Evolutionary conservation across 2,329 filamentous ascomycete species (phyloP).

Genomic region (Epichloe gansuensis): DNA sequence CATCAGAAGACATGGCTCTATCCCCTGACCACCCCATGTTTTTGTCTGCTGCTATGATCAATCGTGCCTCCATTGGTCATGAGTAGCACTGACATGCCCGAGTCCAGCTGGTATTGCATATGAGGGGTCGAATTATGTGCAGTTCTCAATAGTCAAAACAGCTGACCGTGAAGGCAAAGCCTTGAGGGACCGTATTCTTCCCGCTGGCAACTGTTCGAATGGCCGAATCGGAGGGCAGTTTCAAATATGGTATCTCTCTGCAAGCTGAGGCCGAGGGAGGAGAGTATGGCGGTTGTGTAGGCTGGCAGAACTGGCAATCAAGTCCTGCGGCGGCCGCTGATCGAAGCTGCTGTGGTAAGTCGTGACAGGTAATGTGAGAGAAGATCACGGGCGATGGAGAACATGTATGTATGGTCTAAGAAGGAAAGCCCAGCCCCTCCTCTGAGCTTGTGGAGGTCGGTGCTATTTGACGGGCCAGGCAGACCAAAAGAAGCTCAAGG

Average conservation of each 20-base stretch:
- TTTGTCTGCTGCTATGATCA: slow-evolving; percentile 29
- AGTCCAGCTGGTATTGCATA: neutral
- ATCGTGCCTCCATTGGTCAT: slow-evolving; percentile 35
- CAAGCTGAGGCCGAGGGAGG: slow-evolving; percentile 4
- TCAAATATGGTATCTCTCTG: neutral
- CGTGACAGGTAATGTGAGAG: slow-evolving; percentile 13
- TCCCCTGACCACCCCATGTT: slow-evolving; percentile 34
- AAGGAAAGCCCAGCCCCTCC: slow-evolving; percentile 9
- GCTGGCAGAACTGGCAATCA: neutral
- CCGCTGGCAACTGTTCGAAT: neutral
- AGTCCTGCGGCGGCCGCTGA: slow-evolving; percentile 18
- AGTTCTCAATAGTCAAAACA: neutral
- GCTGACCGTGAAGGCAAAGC: neutral
- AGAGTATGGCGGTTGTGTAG: neutral
- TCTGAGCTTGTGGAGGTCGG: slow-evolving; percentile 18
- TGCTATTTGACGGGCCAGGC: slow-evolving; percentile 17
- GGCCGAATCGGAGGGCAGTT: neutral
- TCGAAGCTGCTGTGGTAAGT: slow-evolving; percentile 16
- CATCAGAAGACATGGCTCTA: slow-evolving; percentile 33
- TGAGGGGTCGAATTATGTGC: neutral
- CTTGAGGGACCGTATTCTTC: neutral
- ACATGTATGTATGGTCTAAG: slow-evolving; percentile 11
- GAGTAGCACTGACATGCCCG: slow-evolving; percentile 30
- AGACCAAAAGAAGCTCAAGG: slow-evolving; percentile 6
- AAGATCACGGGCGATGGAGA: slow-evolving; percentile 12